Evolutionary conservation across 2,329 filamentous ascomycete species (phyloP), one percentile per base, ranked within the genome.

Genomic region (Macrophomina tecta): DNA sequence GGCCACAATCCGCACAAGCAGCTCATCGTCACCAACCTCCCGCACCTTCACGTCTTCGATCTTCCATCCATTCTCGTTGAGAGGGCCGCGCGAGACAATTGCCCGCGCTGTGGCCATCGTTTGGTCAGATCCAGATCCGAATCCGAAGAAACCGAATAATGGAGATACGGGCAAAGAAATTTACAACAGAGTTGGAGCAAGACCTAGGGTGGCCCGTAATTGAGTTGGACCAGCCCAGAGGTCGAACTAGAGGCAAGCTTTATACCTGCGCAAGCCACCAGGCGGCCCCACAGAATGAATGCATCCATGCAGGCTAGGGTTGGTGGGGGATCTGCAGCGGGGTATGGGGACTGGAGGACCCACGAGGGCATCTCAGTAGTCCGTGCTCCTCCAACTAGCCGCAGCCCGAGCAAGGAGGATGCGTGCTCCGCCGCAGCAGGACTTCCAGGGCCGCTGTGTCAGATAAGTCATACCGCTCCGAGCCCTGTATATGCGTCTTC

Each of bases 1-100:
- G 0, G 85, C 84, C 0, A 86, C 77, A 67, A 87, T 82, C 49
- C 85, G 82, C 3, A 87, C 81, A 1, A 86, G 75, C 1, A 86
- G 73, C 72, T 87, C 85, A 36, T 84, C 81, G 1, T 81, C 75
- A 11, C 72, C 69, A 1, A 77, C 74, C n/a, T 77, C 70, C 11
- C 80, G 70, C 1, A 81, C 61, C 14, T 69, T 72, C 12, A 82
- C 74, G 16, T 78, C 73, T 55, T 79, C 76, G 69, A 80, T 75
- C 64, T 76, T 78, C 81, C 80, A 82, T 2, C 69, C 51, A 16
- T 75, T 71, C 48, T 78, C 74, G 58, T 73, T 73, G 60, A 77
- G 71, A 1, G 79, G 77, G 42, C 77, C 75, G 40, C 76, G 73
- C 66, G 72, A 75, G 34, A 82, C 75, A 65, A 82, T 82, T 7